A percentile compares a stretch with the other conserved stretches of the same genome.
Conservation (phyloP, 192 early-diverging fungal species). For the Mortierella hygrophila region DNA sequence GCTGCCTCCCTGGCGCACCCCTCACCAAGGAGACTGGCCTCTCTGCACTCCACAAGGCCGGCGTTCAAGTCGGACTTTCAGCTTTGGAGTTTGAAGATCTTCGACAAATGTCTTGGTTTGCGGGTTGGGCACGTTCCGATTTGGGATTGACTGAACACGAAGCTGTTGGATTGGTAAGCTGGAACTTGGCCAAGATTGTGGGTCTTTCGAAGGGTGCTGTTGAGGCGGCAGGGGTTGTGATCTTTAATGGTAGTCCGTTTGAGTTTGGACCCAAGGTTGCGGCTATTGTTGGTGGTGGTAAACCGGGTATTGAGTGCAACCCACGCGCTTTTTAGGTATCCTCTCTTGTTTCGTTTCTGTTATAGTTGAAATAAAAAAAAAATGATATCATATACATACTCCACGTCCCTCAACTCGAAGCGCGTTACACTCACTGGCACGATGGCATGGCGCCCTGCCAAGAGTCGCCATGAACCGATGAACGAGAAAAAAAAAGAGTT, state of each 20-base stretch:
- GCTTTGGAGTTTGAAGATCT: conserved; percentile 58
- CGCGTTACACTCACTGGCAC: too few relatives aligned
- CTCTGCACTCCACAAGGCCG: conserved; percentile 62
- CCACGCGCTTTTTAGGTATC: conserved; percentile 19
- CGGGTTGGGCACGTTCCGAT: conserved; percentile 70
- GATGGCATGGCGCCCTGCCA: too few relatives aligned
- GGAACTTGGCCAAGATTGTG: conserved; percentile 75
- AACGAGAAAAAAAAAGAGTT: too few relatives aligned
- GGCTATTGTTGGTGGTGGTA: conserved; percentile 69
- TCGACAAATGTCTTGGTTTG: conserved; percentile 78
- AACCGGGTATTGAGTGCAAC: conserved; percentile 16
- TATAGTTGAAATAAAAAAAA: background rate
- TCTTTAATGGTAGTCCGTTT: conserved; percentile 72
- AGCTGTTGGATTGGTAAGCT: conserved; percentile 74
- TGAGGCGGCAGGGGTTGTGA: conserved; percentile 57
- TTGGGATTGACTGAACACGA: conserved; percentile 57
- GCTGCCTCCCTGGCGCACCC: conserved; percentile 69
- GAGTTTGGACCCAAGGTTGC: conserved; percentile 66
- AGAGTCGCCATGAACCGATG: too few relatives aligned
- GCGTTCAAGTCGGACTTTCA: conserved; percentile 71
- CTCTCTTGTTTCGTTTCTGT: background rate
- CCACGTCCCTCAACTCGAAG: too few relatives aligned
- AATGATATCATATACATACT: background rate
- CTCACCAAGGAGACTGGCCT: conserved; percentile 60
- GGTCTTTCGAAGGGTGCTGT: conserved; percentile 23